These are phyloP conservation scores for Candida rishiriensis DNA, from an alignment of 805 yeast genomes.

Conservation along the genomic window DNA sequence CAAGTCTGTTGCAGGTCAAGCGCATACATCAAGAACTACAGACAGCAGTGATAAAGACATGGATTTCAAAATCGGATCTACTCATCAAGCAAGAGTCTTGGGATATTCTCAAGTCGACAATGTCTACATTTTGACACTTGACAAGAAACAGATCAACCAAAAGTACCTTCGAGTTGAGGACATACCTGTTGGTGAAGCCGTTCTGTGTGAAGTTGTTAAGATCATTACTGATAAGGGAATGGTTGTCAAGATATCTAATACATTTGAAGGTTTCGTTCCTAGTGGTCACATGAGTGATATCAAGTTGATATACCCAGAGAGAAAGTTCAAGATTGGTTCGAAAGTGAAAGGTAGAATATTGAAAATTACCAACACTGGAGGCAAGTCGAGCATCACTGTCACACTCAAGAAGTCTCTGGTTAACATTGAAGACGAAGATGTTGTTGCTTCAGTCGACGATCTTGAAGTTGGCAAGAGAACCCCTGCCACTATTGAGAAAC, in stretches of 20 bases:
- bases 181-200: slow-evolving; percentile 67
- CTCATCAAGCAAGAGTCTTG: slow-evolving; percentile 71
- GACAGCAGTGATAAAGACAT: slow-evolving; percentile 39
- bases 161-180: slow-evolving; percentile 67
- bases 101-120: slow-evolving; percentile 68
- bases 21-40: slow-evolving; percentile 70
- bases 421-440: slow-evolving; percentile 52
- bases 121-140: slow-evolving; percentile 61
- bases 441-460: slow-evolving; percentile 36
- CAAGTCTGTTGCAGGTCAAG: slow-evolving; percentile 56
- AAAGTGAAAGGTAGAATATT: slow-evolving; percentile 75
- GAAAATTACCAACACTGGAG: slow-evolving; percentile 38
- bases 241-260: slow-evolving; percentile 56
- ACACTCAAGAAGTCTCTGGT: slow-evolving; percentile 86
- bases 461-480: slow-evolving; percentile 47
- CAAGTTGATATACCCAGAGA: slow-evolving; percentile 81
- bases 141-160: slow-evolving; percentile 58
- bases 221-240: slow-evolving; percentile 65
- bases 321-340: slow-evolving; percentile 82
- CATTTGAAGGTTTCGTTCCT: slow-evolving; percentile 72
- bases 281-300: slow-evolving; percentile 78
- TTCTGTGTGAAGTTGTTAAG: slow-evolving; percentile 51
- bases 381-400: slow-evolving; percentile 47
- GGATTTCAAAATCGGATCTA: slow-evolving; percentile 58
- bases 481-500: slow-evolving; percentile 67